A percentile compares a stretch with the other conserved stretches of the same genome.
These are phyloP conservation scores for Suillus brevipes DNA, from an alignment of 768 basidiomycete genomes.

Conservation along the genomic window DNA sequence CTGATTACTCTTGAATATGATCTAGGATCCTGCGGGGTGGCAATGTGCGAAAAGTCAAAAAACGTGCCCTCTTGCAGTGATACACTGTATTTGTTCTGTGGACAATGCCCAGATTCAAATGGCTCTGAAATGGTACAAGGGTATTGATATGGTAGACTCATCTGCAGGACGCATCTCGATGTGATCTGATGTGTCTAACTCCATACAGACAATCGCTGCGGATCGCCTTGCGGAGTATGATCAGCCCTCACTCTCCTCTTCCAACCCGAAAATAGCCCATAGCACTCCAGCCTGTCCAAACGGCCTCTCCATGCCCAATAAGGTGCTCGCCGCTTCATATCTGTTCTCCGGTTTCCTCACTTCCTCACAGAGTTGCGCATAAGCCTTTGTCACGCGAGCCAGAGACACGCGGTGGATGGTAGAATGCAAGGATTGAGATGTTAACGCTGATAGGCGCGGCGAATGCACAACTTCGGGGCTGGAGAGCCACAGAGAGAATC, in stretches of 20 bases:
- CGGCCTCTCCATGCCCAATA: conserved; percentile 80
- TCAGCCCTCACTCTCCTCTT: conserved; percentile 37
- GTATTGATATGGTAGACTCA: not conserved
- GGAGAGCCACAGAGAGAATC: conserved; percentile 86
- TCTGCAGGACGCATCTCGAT: not conserved
- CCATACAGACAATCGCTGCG: no score
- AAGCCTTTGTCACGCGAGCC: conserved; percentile 64
- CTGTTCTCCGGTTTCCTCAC: conserved; percentile 73
- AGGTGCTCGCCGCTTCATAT: conserved; percentile 89
- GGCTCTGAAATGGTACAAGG: not conserved
- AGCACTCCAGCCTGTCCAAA: conserved; percentile 77
- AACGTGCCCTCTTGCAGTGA: not conserved
- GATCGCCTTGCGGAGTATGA: not conserved
- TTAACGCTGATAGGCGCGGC: conserved; percentile 73
- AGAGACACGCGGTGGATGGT: conserved; percentile 79
- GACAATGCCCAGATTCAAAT: not conserved
- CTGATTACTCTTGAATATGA: not conserved
- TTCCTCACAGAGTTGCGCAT: conserved; percentile 71
- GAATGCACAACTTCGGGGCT: conserved; percentile 79
- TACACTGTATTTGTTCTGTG: not conserved
- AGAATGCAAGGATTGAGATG: conserved; percentile 61
- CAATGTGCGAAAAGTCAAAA: no score
- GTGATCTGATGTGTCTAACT: not conserved
- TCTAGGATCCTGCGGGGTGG: not conserved
- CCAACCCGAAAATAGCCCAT: conserved; percentile 77